These are phyloP conservation scores for Akebia trifoliata DNA, from an alignment of 164 flowering plant species.

Conservation along the genomic window DNA sequence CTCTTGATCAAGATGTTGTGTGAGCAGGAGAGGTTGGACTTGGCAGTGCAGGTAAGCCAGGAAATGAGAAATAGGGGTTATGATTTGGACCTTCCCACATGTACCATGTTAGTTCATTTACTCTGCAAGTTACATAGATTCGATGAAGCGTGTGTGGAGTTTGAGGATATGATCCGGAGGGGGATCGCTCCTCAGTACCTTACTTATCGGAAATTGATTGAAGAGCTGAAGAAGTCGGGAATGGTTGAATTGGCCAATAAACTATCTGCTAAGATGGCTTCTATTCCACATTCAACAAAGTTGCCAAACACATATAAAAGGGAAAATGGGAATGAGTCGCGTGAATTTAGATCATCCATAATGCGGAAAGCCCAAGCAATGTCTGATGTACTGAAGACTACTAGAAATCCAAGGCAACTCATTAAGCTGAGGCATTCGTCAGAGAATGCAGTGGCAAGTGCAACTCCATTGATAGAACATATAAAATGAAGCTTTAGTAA, in stretches of 20 bases:
- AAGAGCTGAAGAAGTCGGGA: conserved; percentile 49
- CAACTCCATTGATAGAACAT: conserved; percentile 5
- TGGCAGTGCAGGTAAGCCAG: conserved; percentile 54
- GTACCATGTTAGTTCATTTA: conserved; percentile 79
- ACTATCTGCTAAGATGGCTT: conserved; percentile 43
- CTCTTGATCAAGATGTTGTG: conserved; percentile 73
- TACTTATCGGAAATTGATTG: conserved; percentile 49
- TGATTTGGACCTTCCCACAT: conserved; percentile 59
- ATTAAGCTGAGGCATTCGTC: conserved; percentile 2
- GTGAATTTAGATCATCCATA: conserved; percentile 12
- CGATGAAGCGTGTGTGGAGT: conserved; percentile 58
- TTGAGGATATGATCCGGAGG: conserved; percentile 63
- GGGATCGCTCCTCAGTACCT: conserved; percentile 64
- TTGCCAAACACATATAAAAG: conserved; percentile 40
- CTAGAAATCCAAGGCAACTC: background rate
- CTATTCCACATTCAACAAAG: conserved; percentile 55
- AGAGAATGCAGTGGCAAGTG: conserved; percentile 4
- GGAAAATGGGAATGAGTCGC: conserved; percentile 10
- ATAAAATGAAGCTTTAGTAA: conserved; percentile 1
- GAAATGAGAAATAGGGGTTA: conserved; percentile 71
- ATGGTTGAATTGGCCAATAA: conserved; percentile 39
- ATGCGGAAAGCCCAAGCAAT: conserved; percentile 11
- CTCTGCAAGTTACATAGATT: conserved; percentile 52
- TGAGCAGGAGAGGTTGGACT: conserved; percentile 50
- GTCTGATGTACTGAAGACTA: conserved; percentile 6